phyloP scores from a whole-genome alignment of 306 rosid genomes.

The Acacia confusa region DNA sequence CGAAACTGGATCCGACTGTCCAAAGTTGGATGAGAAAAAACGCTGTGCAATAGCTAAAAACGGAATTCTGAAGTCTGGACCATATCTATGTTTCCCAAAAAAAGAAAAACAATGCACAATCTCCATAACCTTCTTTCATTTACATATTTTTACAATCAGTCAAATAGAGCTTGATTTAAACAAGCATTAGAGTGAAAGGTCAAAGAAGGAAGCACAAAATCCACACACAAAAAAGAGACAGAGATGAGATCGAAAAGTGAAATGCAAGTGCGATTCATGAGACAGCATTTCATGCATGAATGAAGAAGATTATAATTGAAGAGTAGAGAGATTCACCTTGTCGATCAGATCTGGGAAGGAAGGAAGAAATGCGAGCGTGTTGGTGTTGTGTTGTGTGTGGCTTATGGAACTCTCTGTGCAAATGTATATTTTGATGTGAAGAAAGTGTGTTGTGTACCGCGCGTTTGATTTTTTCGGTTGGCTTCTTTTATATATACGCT shows the following conservation, averaged over 20 bases:
- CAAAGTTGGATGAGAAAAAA: neutral
- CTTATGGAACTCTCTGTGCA: conserved; percentile 22
- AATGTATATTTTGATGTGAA: conserved; percentile 13
- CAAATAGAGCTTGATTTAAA: conserved; percentile 29
- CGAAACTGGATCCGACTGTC: conserved; percentile 33
- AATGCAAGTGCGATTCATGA: neutral
- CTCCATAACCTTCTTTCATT: neutral
- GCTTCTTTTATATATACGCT: conserved; percentile 34
- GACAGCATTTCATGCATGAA: conserved; percentile 28
- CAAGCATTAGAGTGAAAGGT: neutral
- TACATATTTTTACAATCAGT: conserved; percentile 10
- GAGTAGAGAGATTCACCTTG: conserved; percentile 44
- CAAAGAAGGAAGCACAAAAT: neutral
- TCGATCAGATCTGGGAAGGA: conserved; percentile 52
- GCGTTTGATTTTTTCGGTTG: conserved; percentile 43
- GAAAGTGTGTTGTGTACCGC: conserved; percentile 25
- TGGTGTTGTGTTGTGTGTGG: neutral
- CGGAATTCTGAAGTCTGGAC: neutral
- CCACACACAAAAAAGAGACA: neutral
- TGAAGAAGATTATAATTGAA: conserved; percentile 3
- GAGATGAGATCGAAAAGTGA: conserved; percentile 10
- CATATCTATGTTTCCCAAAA: neutral
- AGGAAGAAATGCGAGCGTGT: conserved; percentile 13
- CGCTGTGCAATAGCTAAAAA: conserved; percentile 8
- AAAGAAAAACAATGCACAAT: neutral